Evolutionary conservation across 2,329 filamentous ascomycete species (phyloP).

Genomic region (Fusarium sp.): DNA sequence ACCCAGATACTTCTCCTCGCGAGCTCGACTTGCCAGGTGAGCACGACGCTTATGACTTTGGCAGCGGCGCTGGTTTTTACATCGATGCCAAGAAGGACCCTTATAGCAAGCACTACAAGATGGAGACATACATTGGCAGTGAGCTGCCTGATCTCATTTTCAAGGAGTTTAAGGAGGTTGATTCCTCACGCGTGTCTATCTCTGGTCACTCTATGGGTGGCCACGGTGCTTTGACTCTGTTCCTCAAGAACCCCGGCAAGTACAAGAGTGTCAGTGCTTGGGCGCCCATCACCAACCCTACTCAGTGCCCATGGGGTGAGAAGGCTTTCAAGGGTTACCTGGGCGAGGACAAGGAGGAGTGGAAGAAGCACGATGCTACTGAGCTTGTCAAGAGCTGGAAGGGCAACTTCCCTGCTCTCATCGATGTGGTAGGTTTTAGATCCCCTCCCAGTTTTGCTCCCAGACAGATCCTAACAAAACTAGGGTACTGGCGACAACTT

Average conservation of each 20-base stretch:
- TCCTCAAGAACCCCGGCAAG: conserved; percentile 88
- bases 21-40: conserved; percentile 86
- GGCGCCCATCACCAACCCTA: conserved; percentile 89
- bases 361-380: conserved; percentile 92
- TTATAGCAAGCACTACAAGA: conserved; percentile 84
- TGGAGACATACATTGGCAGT: conserved; percentile 92
- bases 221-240: conserved; percentile 92
- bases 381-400: conserved; percentile 86
- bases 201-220: conserved; percentile 98
- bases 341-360: conserved; percentile 79
- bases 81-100: conserved; percentile 84
- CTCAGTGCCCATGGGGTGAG: conserved; percentile 89
- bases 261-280: conserved; percentile 93
- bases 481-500: conserved; percentile 95
- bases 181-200: conserved; percentile 79
- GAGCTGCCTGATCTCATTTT: conserved; percentile 89
- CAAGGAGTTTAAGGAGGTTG: conserved; percentile 76
- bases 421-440: conserved; percentile 80
- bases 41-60: conserved; percentile 92
- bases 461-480: not conserved
- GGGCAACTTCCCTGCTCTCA: conserved; percentile 78
- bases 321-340: conserved; percentile 96
- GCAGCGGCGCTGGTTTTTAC: conserved; percentile 93
- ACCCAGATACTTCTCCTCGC: conserved; percentile 93
- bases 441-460: too few relatives aligned